These are phyloP conservation scores for Clitocybe nebularis DNA, from an alignment of 1,284 basidiomycete species.

Conservation along the genomic window DNA sequence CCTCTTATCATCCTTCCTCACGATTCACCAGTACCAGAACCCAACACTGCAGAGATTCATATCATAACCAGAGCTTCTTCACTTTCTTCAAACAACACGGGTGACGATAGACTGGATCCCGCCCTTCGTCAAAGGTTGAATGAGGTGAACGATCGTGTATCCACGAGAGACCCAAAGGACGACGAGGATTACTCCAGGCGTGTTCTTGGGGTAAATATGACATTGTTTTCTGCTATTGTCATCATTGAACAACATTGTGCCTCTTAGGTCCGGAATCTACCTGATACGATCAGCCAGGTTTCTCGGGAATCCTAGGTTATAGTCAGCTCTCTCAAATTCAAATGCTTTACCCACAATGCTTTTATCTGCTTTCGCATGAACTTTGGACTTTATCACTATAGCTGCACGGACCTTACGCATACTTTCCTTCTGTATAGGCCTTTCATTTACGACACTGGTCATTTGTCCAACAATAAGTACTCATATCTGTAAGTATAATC, in stretches of 20 bases:
- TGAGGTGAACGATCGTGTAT: slow-evolving; percentile 27
- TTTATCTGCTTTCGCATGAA: too few relatives aligned
- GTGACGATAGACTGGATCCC: slow-evolving; percentile 43
- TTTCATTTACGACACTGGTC: too few relatives aligned
- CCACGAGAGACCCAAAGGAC: slow-evolving; percentile 38
- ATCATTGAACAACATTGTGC: slow-evolving; percentile 1
- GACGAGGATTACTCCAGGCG: slow-evolving; percentile 56
- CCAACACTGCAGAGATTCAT: slow-evolving; percentile 4
- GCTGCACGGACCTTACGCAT: too few relatives aligned
- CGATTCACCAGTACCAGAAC: slow-evolving; percentile 7
- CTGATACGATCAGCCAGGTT: slow-evolving; percentile 35
- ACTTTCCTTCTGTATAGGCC: too few relatives aligned
- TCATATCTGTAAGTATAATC: too few relatives aligned
- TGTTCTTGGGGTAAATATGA: slow-evolving; percentile 48
- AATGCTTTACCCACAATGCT: too few relatives aligned
- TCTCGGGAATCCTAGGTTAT: slow-evolving; percentile 31
- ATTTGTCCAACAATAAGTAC: too few relatives aligned
- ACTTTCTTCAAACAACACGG: slow-evolving; percentile 31
- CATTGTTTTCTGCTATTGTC: not conserved
- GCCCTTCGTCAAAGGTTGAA: slow-evolving; percentile 36
- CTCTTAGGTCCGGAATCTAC: slow-evolving; percentile 47
- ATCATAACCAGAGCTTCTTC: slow-evolving; percentile 21
- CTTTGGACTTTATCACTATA: too few relatives aligned
- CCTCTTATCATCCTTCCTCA: slow-evolving; percentile 17
- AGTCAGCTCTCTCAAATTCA: too few relatives aligned